Base-by-base conservation (phyloP, 345 rosid species). In the Stellera chamaejasme region DNA sequence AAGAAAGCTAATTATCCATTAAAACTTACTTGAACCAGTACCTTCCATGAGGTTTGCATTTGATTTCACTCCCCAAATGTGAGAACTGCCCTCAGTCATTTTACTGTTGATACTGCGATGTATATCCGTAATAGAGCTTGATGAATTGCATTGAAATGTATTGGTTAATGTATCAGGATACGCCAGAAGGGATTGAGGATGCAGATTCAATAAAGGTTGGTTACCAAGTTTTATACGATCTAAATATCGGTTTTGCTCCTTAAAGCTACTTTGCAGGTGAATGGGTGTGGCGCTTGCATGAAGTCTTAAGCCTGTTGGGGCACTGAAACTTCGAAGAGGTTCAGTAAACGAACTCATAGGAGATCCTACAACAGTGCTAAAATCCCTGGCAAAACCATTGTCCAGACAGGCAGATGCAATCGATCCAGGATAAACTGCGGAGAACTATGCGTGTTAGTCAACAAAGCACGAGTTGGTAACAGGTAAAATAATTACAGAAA, bases 141-240 rank as follows among this genome's bases (percentile, higher is more conserved):
- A 64, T 53, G 83, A 66, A 57, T 66, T 80, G 67, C 66, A 76
- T 48, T 70, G 72, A 72, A 77, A 65, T 55, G 74, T 85, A 64
- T 63, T 69, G 59, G 69, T 60, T 43, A 83, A 67, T 68, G 68
- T 68, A 69, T 82, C 84, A 27, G 62, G 74, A 69, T 82, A 79
- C 48, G 84, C 93, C 0, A 88, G 82, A 49, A 84, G 63, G 14
- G 95, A 82, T 71, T 72, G 82, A 64, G 82, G 84, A 75, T 77
- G 83, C 61, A 84, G 71, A 68, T 66, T 76, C 45, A 73, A 77
- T 50, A 74, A n/a, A 66, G 73, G 66, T 64, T 67, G 85, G 49
- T 55, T 69, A 63, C 76, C 82, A 64, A 69, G 67, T 61, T 70
- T 78, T 55, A 75, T 32, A 48, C 73, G 81, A 68, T 76, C 84